These are phyloP conservation scores for Tricholoma saponaceum DNA, from an alignment of 768 basidiomycete species.

Conservation along the genomic window DNA sequence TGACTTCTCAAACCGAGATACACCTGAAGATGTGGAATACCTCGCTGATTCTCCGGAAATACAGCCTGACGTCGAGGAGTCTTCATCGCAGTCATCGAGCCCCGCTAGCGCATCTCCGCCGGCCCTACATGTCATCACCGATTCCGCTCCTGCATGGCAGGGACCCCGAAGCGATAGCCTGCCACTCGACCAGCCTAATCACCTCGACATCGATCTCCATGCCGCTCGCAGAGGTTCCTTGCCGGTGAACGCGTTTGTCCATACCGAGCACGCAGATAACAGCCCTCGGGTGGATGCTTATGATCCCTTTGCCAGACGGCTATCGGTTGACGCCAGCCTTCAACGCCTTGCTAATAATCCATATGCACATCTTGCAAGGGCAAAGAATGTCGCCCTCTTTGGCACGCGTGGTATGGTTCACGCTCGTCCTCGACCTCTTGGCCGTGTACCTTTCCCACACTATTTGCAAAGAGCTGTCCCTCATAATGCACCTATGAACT, in stretches of 20 bases:
- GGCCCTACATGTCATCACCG: constrained; percentile 36
- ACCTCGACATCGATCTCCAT: constrained; percentile 15
- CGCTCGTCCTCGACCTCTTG: constrained; percentile 25
- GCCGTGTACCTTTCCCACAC: constrained; percentile 27
- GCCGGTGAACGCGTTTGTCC: constrained; percentile 40
- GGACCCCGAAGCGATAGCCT: constrained; percentile 30
- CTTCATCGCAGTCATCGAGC: constrained; percentile 24
- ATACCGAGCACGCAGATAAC: constrained; percentile 23
- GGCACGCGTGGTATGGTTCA: constrained; percentile 34
- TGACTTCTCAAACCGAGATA: constrained; percentile 20
- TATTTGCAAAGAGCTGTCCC: constrained; percentile 17
- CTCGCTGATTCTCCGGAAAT: constrained; percentile 9
- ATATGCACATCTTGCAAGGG: constrained; percentile 45
- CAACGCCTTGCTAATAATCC: constrained; percentile 48
- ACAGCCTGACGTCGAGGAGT: constrained; percentile 10
- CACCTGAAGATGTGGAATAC: constrained; percentile 19
- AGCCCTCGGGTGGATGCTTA: constrained; percentile 37
- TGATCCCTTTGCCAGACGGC: constrained; percentile 39
- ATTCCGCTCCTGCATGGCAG: constrained; percentile 26
- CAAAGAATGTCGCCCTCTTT: constrained; percentile 45
- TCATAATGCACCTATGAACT: constrained; percentile 26
- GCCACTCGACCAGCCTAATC: constrained; percentile 10
- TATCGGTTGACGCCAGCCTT: constrained; percentile 44
- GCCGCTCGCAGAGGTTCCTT: constrained; percentile 52
- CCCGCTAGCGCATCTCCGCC: constrained; percentile 32